Base-by-base conservation (phyloP, 441 rosid genomes). In the Aquilaria agallochum region DNA sequence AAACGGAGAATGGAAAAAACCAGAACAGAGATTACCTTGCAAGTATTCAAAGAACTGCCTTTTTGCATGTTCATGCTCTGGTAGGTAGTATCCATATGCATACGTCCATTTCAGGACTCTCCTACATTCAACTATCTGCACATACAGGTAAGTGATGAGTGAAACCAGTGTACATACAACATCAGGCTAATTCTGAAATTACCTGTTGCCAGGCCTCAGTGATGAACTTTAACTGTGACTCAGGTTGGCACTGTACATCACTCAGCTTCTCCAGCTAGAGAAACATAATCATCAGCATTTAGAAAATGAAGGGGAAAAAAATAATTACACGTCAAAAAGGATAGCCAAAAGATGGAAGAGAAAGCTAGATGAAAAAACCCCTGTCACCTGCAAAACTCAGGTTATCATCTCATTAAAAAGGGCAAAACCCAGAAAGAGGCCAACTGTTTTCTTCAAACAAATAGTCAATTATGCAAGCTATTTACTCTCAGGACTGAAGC, bases 201-300 rank as follows among this genome's bases (percentile, higher is more conserved):
- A 88, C 95, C 86, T 88, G 95, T 70, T 81, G 76, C 95, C 95
- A 88, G 15, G 91, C 95, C 74, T 88, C 95, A 51, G 80, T 85
- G 57, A 85, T 83, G 75, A 88, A 88, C 77, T 88, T 85, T 56
- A 88, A 75, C 75, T 88, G 95, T 31, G 95, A 85, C 74, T 88
- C 91, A 31, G 95, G 89, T 72, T 88, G 91, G 78, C 88, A 83
- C 55, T 88, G 95, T 66, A 71, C 46, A 76, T 88, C 89, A 50
- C 95, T 88, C 34, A 88, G 82, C 82, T 81, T 85, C 80, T 81
- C 91, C 31, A 88, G 86, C 95, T 85, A 69, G 55, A 57, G 56
- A 30, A 46, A 58, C 32, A 44, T 11, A 40, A 58, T 34, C 27
- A 46, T 79, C 31, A 74, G 52, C 31, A 48, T 58, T 60, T 45